phyloP scores from a whole-genome alignment of 2,329 filamentous ascomycete genomes.

The Dactylellina parvicollis region DNA sequence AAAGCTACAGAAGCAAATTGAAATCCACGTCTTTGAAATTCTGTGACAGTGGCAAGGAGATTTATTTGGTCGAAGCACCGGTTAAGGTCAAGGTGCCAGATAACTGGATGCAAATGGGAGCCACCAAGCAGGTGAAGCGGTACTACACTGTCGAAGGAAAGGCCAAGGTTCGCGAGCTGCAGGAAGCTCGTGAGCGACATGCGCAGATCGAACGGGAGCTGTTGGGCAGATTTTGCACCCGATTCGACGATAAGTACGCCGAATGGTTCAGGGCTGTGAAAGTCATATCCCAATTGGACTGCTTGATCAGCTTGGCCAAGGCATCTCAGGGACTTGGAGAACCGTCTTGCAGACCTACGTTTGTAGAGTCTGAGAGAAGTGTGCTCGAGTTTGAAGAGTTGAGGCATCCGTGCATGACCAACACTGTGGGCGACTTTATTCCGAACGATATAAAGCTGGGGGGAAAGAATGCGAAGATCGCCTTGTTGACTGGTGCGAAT shows the following conservation, averaged over 20 bases:
- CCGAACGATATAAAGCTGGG: constrained; percentile 92
- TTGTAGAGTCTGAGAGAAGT: constrained; percentile 84
- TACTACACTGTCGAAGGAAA: constrained; percentile 91
- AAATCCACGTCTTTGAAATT: constrained; percentile 78
- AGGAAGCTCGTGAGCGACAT: constrained; percentile 94
- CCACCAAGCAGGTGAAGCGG: constrained; percentile 86
- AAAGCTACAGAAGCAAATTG: constrained; percentile 75
- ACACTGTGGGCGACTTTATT: constrained; percentile 86
- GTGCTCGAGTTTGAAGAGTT: constrained; percentile 92
- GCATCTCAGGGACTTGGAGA: constrained; percentile 84
- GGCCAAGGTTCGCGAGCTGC: constrained; percentile 82
- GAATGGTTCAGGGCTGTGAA: constrained; percentile 90
- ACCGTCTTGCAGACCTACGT: constrained; percentile 87
- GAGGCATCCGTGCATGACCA: constrained; percentile 92
- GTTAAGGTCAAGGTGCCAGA: constrained; percentile 84
- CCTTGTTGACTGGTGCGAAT: constrained; percentile 92
- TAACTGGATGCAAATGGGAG: constrained; percentile 95
- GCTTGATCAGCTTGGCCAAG: constrained; percentile 89
- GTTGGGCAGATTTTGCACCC: constrained; percentile 80
- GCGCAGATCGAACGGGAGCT: constrained; percentile 90
- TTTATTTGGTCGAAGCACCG: constrained; percentile 93
- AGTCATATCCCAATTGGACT: constrained; percentile 91
- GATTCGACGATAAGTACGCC: constrained; percentile 86
- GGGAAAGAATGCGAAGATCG: constrained; percentile 82
- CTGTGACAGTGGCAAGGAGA: constrained; percentile 91